Base-by-base conservation (phyloP, 768 basidiomycete species). In the Lyophyllum shimeji region DNA sequence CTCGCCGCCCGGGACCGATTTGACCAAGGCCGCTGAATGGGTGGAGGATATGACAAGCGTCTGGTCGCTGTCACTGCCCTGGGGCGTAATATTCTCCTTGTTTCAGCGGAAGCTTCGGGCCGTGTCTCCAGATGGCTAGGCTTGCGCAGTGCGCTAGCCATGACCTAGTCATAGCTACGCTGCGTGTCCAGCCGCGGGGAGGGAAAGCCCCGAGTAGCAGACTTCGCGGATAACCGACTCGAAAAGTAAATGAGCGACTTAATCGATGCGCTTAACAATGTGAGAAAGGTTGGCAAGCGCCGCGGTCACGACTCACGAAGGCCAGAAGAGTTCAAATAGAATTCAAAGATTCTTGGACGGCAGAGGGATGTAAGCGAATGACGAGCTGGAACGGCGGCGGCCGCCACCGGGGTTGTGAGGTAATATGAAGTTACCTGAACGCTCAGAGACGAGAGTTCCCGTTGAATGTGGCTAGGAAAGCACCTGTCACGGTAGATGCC, bases 1-100 rank as follows among this genome's bases (percentile, higher is more conserved):
- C 67, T 88, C 86, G 1, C 87, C 87, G 2, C 87, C 76, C 0
- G 86, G 80, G 33, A 87, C 79, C 79, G 82, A 64, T 0, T 82
- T 81, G 18, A 86, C 69, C 37, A 85, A 71, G 11, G 68, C 51
- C 1, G 75, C 73, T 4, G 71, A 67, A 1, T 64, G 68, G 0
- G 60, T 29, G 40, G 53, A 70, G 7, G 63, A 59, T n/a, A 59
- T 52, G 21, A 9, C 40, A 8, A 50, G 13, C 20, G 20, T 24
- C n/a, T 3, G 20, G n/a, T 43, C 24, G 48, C 46, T 27, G 25
- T 53, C 34, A 25, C 18, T 43, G 21, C n/a, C 18, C 13, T 18
- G 20, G 8, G 2, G 21, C 11, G 24, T 12, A 13, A 23, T 13
- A 20, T 40, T 1, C 15, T 27, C 9, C 20, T n/a, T 20, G 29